Conservation (phyloP, 2,329 filamentous ascomycete genomes). For the Cytospora paraplurivora region DNA sequence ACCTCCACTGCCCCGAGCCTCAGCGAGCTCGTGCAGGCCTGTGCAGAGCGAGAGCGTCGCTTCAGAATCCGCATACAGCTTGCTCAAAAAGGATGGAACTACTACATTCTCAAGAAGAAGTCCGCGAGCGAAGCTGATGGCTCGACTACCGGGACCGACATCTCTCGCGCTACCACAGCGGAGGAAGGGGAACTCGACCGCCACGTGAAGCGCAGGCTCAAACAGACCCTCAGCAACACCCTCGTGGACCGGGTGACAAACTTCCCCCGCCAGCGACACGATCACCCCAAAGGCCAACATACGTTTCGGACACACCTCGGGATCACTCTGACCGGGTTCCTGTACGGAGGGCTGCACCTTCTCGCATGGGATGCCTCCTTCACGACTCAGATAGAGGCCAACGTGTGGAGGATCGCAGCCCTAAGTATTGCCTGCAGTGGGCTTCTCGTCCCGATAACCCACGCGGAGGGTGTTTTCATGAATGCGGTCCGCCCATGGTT, state of each 20-base stretch:
- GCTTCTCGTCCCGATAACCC: slow-evolving; percentile 17
- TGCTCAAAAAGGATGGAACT: slow-evolving; percentile 18
- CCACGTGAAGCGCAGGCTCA: slow-evolving; percentile 3
- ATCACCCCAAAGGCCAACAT: slow-evolving; percentile 9
- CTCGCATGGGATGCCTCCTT: slow-evolving; percentile 20
- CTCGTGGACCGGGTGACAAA: slow-evolving; percentile 23
- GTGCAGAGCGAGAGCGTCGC: slow-evolving; percentile 19
- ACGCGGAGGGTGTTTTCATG: slow-evolving; percentile 17
- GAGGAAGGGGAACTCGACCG: background rate
- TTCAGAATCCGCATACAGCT: slow-evolving; percentile 20
- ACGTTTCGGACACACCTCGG: slow-evolving; percentile 20
- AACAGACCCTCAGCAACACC: slow-evolving; percentile 10
- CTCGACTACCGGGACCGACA: background rate
- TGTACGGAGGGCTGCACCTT: slow-evolving; percentile 24
- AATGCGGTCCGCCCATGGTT: slow-evolving; percentile 13
- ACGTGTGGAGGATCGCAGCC: slow-evolving; percentile 7
- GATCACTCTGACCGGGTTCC: slow-evolving; percentile 12
- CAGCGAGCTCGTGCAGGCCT: slow-evolving; percentile 15
- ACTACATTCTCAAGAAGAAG: slow-evolving; percentile 18
- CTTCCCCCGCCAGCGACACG: slow-evolving; percentile 20
- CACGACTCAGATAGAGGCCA: slow-evolving; percentile 4
- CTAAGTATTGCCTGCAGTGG: slow-evolving; percentile 15
- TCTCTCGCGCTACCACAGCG: background rate
- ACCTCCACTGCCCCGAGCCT: slow-evolving; percentile 1
- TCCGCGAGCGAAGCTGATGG: background rate